Conservation (phyloP, 345 rosid species). For the Firmiana major region DNA sequence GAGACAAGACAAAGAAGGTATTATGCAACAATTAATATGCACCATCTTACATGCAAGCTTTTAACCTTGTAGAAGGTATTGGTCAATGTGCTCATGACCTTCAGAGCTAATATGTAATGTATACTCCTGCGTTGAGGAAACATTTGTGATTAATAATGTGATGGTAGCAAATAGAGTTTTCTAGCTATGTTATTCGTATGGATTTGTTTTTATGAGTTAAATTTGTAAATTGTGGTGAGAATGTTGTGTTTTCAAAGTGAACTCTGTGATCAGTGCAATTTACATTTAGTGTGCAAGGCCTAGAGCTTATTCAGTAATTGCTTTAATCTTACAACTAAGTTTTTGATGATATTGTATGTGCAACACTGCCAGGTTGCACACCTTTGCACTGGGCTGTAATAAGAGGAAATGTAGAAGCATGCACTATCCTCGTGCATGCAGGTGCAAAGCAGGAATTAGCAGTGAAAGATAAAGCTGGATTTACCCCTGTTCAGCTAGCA, state of each 20-base stretch:
- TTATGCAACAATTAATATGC: not conserved
- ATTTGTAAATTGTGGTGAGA: not conserved
- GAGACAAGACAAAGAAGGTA: constrained; percentile 85
- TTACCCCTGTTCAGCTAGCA: constrained; percentile 83
- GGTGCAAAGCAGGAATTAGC: constrained; percentile 77
- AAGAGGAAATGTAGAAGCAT: constrained; percentile 75
- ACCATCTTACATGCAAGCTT: not conserved
- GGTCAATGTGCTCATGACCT: not conserved
- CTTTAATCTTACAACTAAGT: constrained; percentile 2
- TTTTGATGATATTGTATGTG: constrained; percentile 1
- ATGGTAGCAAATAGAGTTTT: not conserved
- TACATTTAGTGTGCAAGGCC: not conserved
- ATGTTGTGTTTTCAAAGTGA: not conserved
- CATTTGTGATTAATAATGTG: not conserved
- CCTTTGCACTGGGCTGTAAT: constrained; percentile 96
- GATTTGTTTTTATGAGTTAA: constrained; percentile 1
- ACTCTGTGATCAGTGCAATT: not conserved
- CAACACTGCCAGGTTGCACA: constrained; percentile 65
- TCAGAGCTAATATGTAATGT: not conserved
- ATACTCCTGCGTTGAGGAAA: not conserved
- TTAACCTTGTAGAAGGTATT: not conserved
- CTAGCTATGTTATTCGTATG: not conserved
- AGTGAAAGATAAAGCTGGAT: constrained; percentile 77
- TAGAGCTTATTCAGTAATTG: not conserved
- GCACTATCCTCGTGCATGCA: constrained; percentile 79